Evolutionary conservation across 2,329 filamentous ascomycete species (phyloP).

Genomic region (Coniochaeta hoffmannii): DNA sequence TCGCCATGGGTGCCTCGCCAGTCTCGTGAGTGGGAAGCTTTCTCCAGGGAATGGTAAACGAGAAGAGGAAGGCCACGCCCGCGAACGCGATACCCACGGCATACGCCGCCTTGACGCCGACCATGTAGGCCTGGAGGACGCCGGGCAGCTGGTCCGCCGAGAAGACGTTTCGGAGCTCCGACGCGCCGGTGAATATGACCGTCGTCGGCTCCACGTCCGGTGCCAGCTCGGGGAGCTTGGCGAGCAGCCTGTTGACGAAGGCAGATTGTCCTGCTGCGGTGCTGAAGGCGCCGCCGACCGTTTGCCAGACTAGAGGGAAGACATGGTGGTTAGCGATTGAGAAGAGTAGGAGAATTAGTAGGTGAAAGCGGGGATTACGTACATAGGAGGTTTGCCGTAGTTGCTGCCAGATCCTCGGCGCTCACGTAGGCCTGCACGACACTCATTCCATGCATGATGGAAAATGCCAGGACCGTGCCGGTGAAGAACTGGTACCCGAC

Average conservation of each 20-base stretch:
- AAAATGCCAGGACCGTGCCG: slow-evolving; percentile 28
- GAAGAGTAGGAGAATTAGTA: not conserved
- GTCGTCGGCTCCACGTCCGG: slow-evolving; percentile 18
- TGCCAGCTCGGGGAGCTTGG: slow-evolving; percentile 12
- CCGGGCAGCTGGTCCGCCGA: slow-evolving; percentile 31
- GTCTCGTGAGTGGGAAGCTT: slow-evolving; percentile 6
- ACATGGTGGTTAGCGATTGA: not conserved
- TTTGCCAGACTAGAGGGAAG: slow-evolving; percentile 24
- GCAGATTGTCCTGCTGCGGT: slow-evolving; percentile 28
- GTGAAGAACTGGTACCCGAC: slow-evolving; percentile 29
- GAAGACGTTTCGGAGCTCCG: slow-evolving; percentile 41
- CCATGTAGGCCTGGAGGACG: slow-evolving; percentile 48
- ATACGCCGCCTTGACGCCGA: slow-evolving; percentile 48
- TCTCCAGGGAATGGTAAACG: slow-evolving; percentile 16
- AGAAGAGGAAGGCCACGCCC: slow-evolving; percentile 17
- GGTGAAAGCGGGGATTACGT: not conserved
- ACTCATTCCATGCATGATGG: slow-evolving; percentile 30
- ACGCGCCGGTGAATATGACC: slow-evolving; percentile 30
- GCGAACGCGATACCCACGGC: slow-evolving; percentile 39
- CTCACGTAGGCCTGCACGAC: slow-evolving; percentile 22
- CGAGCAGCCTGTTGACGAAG: slow-evolving; percentile 23
- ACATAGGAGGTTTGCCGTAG: slow-evolving; percentile 10
- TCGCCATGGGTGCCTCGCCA: not conserved
- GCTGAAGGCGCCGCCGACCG: slow-evolving; percentile 32
- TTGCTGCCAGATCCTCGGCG: slow-evolving; percentile 13